Evolutionary conservation across 345 rosid species (phyloP).

Genomic region (Eutrema yunnanense): DNA sequence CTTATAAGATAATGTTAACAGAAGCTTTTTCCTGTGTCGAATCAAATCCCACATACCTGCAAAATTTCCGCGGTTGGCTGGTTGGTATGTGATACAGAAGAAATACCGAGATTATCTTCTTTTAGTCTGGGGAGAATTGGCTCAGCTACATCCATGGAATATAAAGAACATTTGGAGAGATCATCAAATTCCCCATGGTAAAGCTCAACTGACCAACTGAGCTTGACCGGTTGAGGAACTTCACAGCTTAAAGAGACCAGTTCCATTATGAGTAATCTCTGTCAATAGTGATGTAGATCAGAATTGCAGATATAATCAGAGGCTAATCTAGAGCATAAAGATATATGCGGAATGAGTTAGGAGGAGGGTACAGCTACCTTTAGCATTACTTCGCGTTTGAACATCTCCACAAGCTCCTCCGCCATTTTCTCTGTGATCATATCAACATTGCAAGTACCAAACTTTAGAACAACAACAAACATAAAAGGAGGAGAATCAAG

Average conservation of each 20-base stretch:
- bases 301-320: neutral
- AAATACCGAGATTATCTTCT: slow-evolving; percentile 28
- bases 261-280: slow-evolving; percentile 63
- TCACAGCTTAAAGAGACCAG: slow-evolving; percentile 46
- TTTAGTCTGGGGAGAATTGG: slow-evolving; percentile 45
- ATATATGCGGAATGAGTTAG: neutral
- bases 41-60: slow-evolving; percentile 42
- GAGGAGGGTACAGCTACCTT: slow-evolving; percentile 55
- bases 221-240: slow-evolving; percentile 30
- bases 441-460: neutral
- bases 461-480: neutral
- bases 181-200: slow-evolving; percentile 67
- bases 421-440: slow-evolving; percentile 59
- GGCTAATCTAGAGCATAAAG: neutral
- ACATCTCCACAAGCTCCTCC: slow-evolving; percentile 76
- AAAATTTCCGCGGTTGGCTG: slow-evolving; percentile 47
- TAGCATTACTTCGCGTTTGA: slow-evolving; percentile 54
- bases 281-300: slow-evolving; percentile 12
- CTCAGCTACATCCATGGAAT: slow-evolving; percentile 38
- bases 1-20: neutral
- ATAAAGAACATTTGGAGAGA: slow-evolving; percentile 48
- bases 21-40: neutral
- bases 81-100: slow-evolving; percentile 23
- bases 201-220: slow-evolving; percentile 62
- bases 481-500: neutral